phyloP scores from a whole-genome alignment of 1,284 basidiomycete species.

The Sanghuangporus baumii region DNA sequence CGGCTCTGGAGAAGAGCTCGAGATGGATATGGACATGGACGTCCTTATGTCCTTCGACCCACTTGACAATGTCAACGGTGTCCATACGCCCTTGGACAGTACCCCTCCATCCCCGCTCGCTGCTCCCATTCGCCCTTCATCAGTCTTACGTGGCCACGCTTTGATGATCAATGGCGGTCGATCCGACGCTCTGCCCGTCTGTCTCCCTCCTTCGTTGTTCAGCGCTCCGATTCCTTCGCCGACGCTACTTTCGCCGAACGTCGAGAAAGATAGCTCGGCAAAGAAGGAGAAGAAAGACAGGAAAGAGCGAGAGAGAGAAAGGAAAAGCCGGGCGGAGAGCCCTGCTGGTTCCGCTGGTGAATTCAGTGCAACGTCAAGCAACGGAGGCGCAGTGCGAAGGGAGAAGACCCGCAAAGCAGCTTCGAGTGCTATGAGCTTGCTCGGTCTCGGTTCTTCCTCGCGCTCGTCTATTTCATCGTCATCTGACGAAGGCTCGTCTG shows the following conservation, averaged over 20 bases:
- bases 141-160: slow-evolving; percentile 2
- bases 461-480: neutral
- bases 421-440: neutral
- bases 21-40: slow-evolving; percentile 15
- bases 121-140: neutral
- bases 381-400: neutral
- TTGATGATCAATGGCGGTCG: neutral
- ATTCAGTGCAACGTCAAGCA: neutral
- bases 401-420: neutral
- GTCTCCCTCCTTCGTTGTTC: slow-evolving; percentile 13
- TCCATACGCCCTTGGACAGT: slow-evolving; percentile 1
- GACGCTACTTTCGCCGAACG: neutral
- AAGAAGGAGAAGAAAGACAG: neutral
- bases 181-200: neutral
- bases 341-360: neutral
- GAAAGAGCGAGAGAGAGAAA: neutral
- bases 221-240: neutral
- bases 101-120: slow-evolving; percentile 6
- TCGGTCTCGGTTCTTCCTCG: neutral
- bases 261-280: neutral
- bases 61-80: slow-evolving; percentile 8
- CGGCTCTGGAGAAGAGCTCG: neutral
- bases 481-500: neutral
- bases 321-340: neutral
- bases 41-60: slow-evolving; percentile 21